Evolutionary conservation across 1,284 basidiomycete genomes (phyloP), one percentile per base, ranked within the genome.

Genomic region (Fistulinella staudtii): DNA sequence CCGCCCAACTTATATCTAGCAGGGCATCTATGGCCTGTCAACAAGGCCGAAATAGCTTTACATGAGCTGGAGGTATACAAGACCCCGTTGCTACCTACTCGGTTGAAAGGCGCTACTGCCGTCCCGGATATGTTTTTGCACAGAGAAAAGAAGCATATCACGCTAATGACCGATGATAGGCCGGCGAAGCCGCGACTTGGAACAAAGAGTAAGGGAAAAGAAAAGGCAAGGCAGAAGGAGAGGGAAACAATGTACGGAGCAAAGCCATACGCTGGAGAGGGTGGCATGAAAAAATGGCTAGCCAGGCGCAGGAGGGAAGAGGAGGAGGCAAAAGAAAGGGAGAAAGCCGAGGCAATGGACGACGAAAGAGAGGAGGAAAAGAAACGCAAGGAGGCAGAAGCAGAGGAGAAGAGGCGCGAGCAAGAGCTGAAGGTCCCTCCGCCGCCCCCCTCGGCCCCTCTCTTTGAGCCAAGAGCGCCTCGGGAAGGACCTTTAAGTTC

Each of bases 61-160:
- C 76, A 80, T 39, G 80, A 84, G 51, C 65, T 87, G 31, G 85
- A 88, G 51, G 73, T 82, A 29, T 88, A 87, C 68, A 83, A 80
- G 65, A 88, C 82, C 1, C 85, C 85, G 8, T 71, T 88, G 36
- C 55, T 87, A 8, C 84, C 85, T 5, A 80, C 81, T 31, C 78
- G 82, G 15, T 68, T 86, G 43, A 79, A 79, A 44, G 74, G 66
- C 10, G 66, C 74, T 14, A 62, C 67, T 7, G 64, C 67, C 9
- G 68, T 77, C 35, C 80, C 82, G 8, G 78, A 81, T 47, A 77
- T 85, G 66, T 85, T 87, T 66, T 71, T 77, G 52, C 71, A 75
- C 17, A 79, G 76, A 52, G 76, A 78, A 49, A 62, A 66, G 13
- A 74, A 73, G 10, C 67, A 69, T 34, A 71, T 83, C 17, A 68